These are phyloP conservation scores for Stylosanthes scabra DNA, from an alignment of 331 rosid species.

Conservation along the genomic window DNA sequence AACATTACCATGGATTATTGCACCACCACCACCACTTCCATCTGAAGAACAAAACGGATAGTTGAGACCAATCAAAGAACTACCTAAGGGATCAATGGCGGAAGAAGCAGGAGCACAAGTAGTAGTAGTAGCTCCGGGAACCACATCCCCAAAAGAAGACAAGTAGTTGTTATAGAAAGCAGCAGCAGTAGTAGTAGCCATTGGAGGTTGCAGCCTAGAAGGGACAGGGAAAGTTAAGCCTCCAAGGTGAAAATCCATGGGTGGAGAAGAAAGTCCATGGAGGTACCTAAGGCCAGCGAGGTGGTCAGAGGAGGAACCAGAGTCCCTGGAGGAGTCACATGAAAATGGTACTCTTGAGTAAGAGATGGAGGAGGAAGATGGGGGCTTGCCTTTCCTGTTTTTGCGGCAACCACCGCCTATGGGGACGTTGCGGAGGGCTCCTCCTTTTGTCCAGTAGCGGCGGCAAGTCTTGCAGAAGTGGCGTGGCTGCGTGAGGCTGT, in stretches of 20 bases:
- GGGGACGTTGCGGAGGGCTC: slow-evolving; percentile 87
- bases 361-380: background rate
- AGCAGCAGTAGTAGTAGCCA: background rate
- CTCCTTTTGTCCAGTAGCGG: slow-evolving; percentile 92
- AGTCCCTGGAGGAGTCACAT: slow-evolving; percentile 53
- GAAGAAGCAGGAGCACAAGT: slow-evolving; percentile 27
- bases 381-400: slow-evolving; percentile 58
- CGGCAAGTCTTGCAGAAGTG: slow-evolving; percentile 92
- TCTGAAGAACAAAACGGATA: slow-evolving; percentile 46
- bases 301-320: slow-evolving; percentile 48
- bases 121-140: slow-evolving; percentile 25
- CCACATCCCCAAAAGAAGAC: slow-evolving; percentile 48
- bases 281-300: slow-evolving; percentile 61
- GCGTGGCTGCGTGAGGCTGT: slow-evolving; percentile 89
- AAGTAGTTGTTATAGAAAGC: slow-evolving; percentile 42
- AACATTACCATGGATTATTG: slow-evolving; percentile 37
- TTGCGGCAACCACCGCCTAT: slow-evolving; percentile 90
- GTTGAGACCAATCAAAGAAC: slow-evolving; percentile 49
- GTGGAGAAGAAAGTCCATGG: slow-evolving; percentile 49
- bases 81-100: slow-evolving; percentile 46
- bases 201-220: slow-evolving; percentile 45
- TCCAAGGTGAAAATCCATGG: slow-evolving; percentile 64
- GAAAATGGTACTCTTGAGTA: slow-evolving; percentile 42
- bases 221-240: slow-evolving; percentile 34
- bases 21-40: slow-evolving; percentile 9